phyloP scores from a whole-genome alignment of 805 yeast genomes.

The Kluyveromyces nonfermentans region DNA sequence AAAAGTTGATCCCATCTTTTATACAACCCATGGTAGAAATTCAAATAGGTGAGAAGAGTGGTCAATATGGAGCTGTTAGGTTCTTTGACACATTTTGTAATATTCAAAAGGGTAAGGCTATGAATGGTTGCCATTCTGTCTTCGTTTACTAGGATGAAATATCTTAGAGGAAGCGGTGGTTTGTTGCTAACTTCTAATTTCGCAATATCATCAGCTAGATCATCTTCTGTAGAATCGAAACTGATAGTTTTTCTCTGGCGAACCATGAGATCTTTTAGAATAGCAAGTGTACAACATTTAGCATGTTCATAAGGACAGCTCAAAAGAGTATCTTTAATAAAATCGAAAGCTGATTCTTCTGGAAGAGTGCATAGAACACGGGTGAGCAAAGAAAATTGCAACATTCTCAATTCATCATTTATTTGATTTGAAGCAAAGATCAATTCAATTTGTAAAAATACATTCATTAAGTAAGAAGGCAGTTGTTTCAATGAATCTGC shows the following conservation, averaged over 20 bases:
- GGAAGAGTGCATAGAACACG: conserved; percentile 51
- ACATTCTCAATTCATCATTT: conserved; percentile 32
- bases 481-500: conserved; percentile 12
- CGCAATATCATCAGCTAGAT: conserved; percentile 1
- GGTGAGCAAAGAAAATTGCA: conserved; percentile 52
- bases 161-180: conserved; percentile 30
- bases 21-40: conserved; percentile 37
- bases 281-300: conserved; percentile 51
- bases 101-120: conserved; percentile 32
- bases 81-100: conserved; percentile 23
- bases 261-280: conserved; percentile 57
- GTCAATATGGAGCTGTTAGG: conserved; percentile 28
- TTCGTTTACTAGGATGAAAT: conserved; percentile 35
- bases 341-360: conserved; percentile 48
- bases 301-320: conserved; percentile 58
- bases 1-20: conserved; percentile 24
- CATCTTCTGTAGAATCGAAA: conserved; percentile 4
- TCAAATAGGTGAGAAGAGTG: conserved; percentile 46
- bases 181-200: conserved; percentile 1
- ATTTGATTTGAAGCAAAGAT: conserved; percentile 29
- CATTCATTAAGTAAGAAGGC: conserved; percentile 28
- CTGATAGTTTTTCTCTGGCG: conserved; percentile 20
- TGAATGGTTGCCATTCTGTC: conserved; percentile 36
- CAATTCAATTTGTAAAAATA: conserved; percentile 36
- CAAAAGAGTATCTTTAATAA: conserved; percentile 52